Evolutionary conservation across 2,329 filamentous ascomycete genomes (phyloP).

Genomic region (Parastagonospora nodorum): DNA sequence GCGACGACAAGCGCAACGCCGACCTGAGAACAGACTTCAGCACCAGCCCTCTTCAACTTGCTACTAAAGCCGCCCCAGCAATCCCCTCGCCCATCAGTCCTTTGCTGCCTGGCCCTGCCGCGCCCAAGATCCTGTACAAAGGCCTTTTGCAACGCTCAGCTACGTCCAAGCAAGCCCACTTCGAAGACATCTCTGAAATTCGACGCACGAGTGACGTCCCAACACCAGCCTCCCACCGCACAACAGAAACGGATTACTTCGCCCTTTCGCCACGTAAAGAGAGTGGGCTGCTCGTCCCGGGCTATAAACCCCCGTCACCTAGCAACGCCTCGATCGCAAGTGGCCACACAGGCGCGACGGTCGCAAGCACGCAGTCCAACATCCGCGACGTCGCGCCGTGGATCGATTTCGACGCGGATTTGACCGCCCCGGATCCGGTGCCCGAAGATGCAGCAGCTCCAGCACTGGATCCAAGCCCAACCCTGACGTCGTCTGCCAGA

Average conservation of each 20-base stretch:
- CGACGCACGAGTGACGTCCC: background rate
- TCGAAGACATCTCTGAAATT: conserved; percentile 6
- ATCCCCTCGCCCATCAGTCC: conserved; percentile 7
- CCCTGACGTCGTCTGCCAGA: no score
- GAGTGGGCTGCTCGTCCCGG: conserved; percentile 1
- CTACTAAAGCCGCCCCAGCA: conserved; percentile 16
- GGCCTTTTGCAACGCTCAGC: conserved; percentile 4
- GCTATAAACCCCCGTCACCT: background rate
- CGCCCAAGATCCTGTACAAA: background rate
- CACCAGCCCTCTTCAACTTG: background rate
- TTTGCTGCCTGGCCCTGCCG: background rate
- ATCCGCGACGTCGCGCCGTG: conserved; percentile 32
- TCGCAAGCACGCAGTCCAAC: conserved; percentile 9
- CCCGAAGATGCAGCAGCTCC: no score
- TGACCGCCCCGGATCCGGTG: background rate
- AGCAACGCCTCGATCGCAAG: background rate
- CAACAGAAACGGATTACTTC: conserved; percentile 8
- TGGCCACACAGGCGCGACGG: background rate
- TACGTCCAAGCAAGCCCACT: conserved; percentile 13
- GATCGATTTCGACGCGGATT: conserved; percentile 19
- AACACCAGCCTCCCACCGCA: conserved; percentile 14
- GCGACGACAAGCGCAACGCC: conserved; percentile 15
- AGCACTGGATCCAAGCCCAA: no score
- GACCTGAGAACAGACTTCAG: background rate
- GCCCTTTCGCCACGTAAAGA: background rate